Conservation (phyloP, 306 rosid genomes). For the Lathyrus sativus region DNA sequence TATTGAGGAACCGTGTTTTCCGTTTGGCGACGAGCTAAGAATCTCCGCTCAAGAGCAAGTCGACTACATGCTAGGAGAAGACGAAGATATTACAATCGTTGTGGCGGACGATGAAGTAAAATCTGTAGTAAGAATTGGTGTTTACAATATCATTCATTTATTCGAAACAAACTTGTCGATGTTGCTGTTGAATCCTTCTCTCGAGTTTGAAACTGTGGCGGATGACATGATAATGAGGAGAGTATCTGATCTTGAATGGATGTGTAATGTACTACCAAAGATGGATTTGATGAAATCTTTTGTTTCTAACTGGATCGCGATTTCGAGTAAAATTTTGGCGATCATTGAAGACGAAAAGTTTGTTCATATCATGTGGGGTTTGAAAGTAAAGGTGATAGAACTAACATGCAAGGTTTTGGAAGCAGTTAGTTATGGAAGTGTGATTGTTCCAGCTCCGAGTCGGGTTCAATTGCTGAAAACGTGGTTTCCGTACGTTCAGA, state of each 20-base stretch:
- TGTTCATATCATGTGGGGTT: constrained; percentile 74
- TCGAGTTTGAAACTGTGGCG: constrained; percentile 41
- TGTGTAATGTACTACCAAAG: constrained; percentile 76
- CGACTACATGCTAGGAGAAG: constrained; percentile 87
- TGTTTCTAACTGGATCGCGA: constrained; percentile 70
- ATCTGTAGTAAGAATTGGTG: constrained; percentile 61
- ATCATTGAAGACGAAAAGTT: constrained; percentile 70
- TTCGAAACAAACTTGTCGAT: constrained; percentile 68
- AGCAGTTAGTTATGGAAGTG: constrained; percentile 89
- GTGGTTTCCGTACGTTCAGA: constrained; percentile 88
- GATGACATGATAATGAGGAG: constrained; percentile 57
- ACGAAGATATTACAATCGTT: constrained; percentile 52
- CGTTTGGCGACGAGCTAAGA: constrained; percentile 79
- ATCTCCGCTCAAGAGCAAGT: constrained; percentile 93
- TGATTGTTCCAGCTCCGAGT: constrained; percentile 69
- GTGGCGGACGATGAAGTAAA: constrained; percentile 72
- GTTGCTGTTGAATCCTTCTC: constrained; percentile 50
- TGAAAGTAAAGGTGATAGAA: constrained; percentile 80
- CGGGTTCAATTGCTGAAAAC: constrained; percentile 64
- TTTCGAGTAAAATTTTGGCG: constrained; percentile 56
- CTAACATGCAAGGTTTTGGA: constrained; percentile 83
- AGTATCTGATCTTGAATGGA: constrained; percentile 90
- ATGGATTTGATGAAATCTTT: constrained; percentile 83
- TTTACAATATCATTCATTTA: constrained; percentile 48
- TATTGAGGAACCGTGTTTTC: constrained; percentile 63